phyloP scores from a whole-genome alignment of 768 basidiomycete species.

The Pisolithus microcarpus region DNA sequence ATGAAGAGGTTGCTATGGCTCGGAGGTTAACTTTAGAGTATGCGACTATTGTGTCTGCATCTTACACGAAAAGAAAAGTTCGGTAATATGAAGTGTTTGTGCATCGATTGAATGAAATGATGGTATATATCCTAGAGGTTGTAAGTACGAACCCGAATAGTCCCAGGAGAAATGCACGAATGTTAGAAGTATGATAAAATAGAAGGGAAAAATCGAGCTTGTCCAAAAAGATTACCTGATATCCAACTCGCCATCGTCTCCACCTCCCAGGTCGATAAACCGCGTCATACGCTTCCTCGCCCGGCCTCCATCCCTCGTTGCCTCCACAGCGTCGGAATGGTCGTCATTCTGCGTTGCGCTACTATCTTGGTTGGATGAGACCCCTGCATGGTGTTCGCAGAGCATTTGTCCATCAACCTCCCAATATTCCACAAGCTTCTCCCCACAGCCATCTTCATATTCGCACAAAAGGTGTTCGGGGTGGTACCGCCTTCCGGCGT shows the following conservation, averaged over 20 bases:
- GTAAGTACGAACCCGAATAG: slow-evolving; percentile 12
- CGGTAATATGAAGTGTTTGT: too few species aligned
- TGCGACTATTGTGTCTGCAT: slow-evolving; percentile 4
- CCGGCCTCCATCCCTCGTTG: slow-evolving; percentile 31
- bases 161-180: slow-evolving; percentile 14
- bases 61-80: too few species aligned
- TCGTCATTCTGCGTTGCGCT: slow-evolving; percentile 17
- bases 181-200: neutral
- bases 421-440: slow-evolving; percentile 76
- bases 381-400: slow-evolving; percentile 71
- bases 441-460: slow-evolving; percentile 46
- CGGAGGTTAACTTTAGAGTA: slow-evolving; percentile 42
- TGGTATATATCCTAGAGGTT: slow-evolving; percentile 11
- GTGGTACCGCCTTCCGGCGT: slow-evolving; percentile 75
- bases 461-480: slow-evolving; percentile 87
- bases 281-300: slow-evolving; percentile 74
- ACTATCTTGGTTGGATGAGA: slow-evolving; percentile 18
- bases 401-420: slow-evolving; percentile 81
- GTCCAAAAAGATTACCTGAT: slow-evolving; percentile 25
- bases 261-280: slow-evolving; percentile 62
- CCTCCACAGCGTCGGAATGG: slow-evolving; percentile 3
- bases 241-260: slow-evolving; percentile 22
- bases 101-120: slow-evolving; percentile 5
- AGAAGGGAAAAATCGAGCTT: slow-evolving; percentile 1
- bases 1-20: slow-evolving; percentile 88